phyloP scores from a whole-genome alignment of 495 filamentous ascomycete genomes.

The Talaromyces thailandensis region DNA sequence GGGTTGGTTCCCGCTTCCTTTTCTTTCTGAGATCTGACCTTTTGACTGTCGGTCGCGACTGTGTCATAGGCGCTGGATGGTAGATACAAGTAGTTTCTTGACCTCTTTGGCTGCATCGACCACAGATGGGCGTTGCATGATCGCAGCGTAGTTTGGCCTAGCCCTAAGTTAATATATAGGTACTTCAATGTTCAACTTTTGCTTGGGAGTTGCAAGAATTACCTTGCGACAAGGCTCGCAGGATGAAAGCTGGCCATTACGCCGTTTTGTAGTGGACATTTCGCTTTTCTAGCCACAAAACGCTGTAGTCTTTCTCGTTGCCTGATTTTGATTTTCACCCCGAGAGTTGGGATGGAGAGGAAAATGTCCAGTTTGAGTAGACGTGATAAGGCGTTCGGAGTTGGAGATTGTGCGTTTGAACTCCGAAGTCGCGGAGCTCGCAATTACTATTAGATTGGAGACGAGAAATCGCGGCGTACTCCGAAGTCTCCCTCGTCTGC shows the following conservation, averaged over 20 bases:
- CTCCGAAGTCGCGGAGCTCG: slow-evolving; percentile 1
- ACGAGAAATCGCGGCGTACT: background rate
- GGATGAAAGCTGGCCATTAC: slow-evolving; percentile 27
- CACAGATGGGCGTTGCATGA: slow-evolving; percentile 20
- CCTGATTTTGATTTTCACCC: background rate
- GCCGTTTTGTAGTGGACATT: slow-evolving; percentile 3
- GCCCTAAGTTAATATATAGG: background rate
- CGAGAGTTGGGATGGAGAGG: background rate
- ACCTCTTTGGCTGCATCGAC: slow-evolving; percentile 21
- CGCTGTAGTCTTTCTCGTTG: no score
- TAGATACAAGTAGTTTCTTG: slow-evolving; percentile 9
- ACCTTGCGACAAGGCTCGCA: slow-evolving; percentile 32
- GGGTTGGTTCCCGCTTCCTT: background rate
- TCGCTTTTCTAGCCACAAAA: background rate
- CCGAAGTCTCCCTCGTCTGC: background rate
- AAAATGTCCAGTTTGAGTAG: background rate
- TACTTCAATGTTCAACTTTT: background rate
- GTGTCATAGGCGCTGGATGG: slow-evolving; percentile 6
- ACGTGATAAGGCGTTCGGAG: background rate
- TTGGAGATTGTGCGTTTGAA: background rate
- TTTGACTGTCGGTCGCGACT: background rate
- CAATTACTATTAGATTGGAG: background rate
- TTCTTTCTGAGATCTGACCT: background rate
- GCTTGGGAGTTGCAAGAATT: background rate
- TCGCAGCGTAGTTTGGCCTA: slow-evolving; percentile 29